Evolutionary conservation across 2,329 filamentous ascomycete genomes (phyloP), one percentile per base, ranked within the genome.

Genomic region (Botryosphaeria agaves): DNA sequence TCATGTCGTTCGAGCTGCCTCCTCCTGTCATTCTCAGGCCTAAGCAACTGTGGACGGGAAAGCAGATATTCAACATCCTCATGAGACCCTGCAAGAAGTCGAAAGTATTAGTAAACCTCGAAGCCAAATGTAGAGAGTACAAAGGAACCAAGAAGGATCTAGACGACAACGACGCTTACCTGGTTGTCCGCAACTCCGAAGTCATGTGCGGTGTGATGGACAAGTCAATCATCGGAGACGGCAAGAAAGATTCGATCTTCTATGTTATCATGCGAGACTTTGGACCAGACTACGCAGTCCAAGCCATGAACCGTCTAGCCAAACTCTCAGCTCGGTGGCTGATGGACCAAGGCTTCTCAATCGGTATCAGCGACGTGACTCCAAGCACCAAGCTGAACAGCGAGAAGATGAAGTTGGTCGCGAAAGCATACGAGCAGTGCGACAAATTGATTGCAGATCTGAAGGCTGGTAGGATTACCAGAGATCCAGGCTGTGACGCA

Each of bases 171-270:
- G 89, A 98, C 51, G 75, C 77, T 5, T 95, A 82, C 69, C 63
- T 98, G 7, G 83, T 93, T 9, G 77, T 98, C 37, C 79, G 87
- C 34, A 95, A 98, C 49, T 95, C 87, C 0, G 85, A 94, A 51
- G 75, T 95, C 37, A 92, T 98, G 81, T 95, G 87, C 47, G 89
- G 89, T 36, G 71, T 77, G 35, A 94, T 95, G 84, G 89, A 98
- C 61, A 98, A 98, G 56, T 80, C 82, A 1, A 95, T 85, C 0
- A 82, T 98, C n/a, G 89, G 89, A 42, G 75, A 82, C 5, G 89
- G 89, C 43, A 95, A 95, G 62, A 98, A 98, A 49, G 87, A 93
- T 50, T 94, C 85, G 0, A 76, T 98, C 14, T 98, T 95, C 48
- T 98, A 94, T 47, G 79, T 95, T 33, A 87, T 98, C 48, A 71